Base-by-base conservation (phyloP, 2,329 filamentous ascomycete genomes). In the Fusarium tuaranense region DNA sequence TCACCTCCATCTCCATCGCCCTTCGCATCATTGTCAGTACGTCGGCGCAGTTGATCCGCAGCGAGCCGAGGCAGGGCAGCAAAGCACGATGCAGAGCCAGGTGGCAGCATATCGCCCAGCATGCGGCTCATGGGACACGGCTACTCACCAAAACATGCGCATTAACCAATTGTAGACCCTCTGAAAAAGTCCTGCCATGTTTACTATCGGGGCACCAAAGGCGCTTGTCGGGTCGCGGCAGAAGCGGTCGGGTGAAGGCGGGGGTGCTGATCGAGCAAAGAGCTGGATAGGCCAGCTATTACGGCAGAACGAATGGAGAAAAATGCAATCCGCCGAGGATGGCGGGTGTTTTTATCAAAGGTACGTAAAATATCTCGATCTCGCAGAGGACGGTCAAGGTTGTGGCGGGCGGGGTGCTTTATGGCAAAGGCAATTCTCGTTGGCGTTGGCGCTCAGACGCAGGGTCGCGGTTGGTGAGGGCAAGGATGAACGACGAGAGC, bases 1-100 rank as follows among this genome's bases (percentile, higher is more conserved):
- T 98, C 82, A 99, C 96, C 86, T 99, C 97, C 95, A 99, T 98
- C 88, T 99, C 97, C 77, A 95, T 97, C 78, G 96, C 95, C 97
- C 96, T 98, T 76, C 72, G 68, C 62, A 32, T 41, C 22, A 48
- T 46, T 55, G 67, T 81, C 72, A 81, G 72, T 73, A 75, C 76
- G 69, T 76, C 69, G 77, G 74, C 67, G 44, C 68, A 75, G 63
- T 69, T 53, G 66, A 71, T 68, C 32, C 67, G 61, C 34, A 57
- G 64, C 72, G 51, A 61, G 65, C 66, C 46, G 61, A 67, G 66
- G 57, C 48, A 38, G 51, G 59, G 59, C 34, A 71, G 36, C 65
- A 63, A 46, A 63, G 55, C 69, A 60, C 53, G 64, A 57, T 67
- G 58, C 63, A 48, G 63, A 39, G 59, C 27, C 30, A 62, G 57